phyloP scores from a whole-genome alignment of 1,284 basidiomycete genomes.

The Gyrodon tennesseensis region DNA sequence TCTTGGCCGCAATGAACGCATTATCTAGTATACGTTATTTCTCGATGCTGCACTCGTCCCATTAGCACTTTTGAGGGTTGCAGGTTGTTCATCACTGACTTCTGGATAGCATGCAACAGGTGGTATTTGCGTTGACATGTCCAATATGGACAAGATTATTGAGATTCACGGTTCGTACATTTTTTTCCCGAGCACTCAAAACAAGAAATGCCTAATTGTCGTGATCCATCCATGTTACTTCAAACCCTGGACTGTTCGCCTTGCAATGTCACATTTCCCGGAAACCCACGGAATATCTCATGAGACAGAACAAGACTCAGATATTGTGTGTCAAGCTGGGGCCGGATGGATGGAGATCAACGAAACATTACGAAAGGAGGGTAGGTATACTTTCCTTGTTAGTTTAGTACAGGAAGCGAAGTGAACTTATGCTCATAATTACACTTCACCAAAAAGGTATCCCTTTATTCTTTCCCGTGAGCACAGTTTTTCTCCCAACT shows the following conservation, averaged over 20 bases:
- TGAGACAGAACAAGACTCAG: slow-evolving; percentile 68
- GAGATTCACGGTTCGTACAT: slow-evolving; percentile 63
- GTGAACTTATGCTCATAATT: background rate
- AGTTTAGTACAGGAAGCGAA: background rate
- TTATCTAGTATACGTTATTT: background rate
- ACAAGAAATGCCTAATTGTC: background rate
- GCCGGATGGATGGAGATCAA: slow-evolving; percentile 88
- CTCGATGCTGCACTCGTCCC: background rate
- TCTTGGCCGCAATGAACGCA: background rate
- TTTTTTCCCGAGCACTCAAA: background rate
- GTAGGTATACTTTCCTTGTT: slow-evolving; percentile 34
- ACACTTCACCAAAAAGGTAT: slow-evolving; percentile 48
- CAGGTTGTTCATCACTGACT: slow-evolving; percentile 18
- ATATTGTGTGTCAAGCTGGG: slow-evolving; percentile 82
- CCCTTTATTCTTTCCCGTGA: slow-evolving; percentile 85
- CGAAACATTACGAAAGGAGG: slow-evolving; percentile 65
- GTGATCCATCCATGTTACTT: background rate
- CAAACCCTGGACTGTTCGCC: background rate
- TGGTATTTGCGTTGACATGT: slow-evolving; percentile 84
- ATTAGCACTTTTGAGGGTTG: background rate
- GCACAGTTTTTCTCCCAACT: slow-evolving; percentile 30
- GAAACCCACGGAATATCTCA: background rate
- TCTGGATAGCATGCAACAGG: slow-evolving; percentile 53
- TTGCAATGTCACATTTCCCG: background rate
- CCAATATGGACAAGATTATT: slow-evolving; percentile 81